Evolutionary conservation across 31 red algal species (phyloP).

Genomic region (Pterothamnion heteromorphum): DNA sequence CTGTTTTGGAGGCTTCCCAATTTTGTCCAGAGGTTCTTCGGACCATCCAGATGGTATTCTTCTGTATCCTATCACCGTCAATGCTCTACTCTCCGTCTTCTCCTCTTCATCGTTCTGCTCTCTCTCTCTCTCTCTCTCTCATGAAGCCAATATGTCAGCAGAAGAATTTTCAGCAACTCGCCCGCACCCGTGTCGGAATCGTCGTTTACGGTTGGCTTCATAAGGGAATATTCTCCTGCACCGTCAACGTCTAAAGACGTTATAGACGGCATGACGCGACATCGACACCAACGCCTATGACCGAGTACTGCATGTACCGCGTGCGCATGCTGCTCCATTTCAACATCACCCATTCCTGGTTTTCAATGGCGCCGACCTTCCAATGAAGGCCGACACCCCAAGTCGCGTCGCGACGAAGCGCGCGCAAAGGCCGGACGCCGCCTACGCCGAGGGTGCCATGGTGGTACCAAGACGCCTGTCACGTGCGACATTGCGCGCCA

Average conservation of each 20-base stretch:
- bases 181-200: conserved; percentile 71
- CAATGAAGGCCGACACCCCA: conserved; percentile 77
- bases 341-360: conserved; percentile 72
- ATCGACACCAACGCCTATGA: conserved; percentile 56
- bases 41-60: too few species aligned
- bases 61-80: too few species aligned
- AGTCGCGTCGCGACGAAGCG: conserved; percentile 56
- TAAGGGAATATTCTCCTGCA: conserved; percentile 71
- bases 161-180: conserved; percentile 59
- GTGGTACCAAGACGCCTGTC: conserved; percentile 76
- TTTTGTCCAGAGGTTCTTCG: too few species aligned
- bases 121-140: too few species aligned
- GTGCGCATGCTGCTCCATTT: conserved; percentile 85
- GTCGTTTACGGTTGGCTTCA: conserved; percentile 93
- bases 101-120: too few species aligned
- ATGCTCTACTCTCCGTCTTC: too few species aligned
- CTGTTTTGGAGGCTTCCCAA: too few species aligned
- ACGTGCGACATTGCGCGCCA: conserved; percentile 82
- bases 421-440: conserved; percentile 50
- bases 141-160: too few species aligned
- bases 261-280: conserved; percentile 59
- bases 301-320: conserved; percentile 76
- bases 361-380: conserved; percentile 91
- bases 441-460: conserved; percentile 61
- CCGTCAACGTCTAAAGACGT: too few species aligned